Conservation (phyloP, 768 basidiomycete genomes). For the Chalciporus chontae region DNA sequence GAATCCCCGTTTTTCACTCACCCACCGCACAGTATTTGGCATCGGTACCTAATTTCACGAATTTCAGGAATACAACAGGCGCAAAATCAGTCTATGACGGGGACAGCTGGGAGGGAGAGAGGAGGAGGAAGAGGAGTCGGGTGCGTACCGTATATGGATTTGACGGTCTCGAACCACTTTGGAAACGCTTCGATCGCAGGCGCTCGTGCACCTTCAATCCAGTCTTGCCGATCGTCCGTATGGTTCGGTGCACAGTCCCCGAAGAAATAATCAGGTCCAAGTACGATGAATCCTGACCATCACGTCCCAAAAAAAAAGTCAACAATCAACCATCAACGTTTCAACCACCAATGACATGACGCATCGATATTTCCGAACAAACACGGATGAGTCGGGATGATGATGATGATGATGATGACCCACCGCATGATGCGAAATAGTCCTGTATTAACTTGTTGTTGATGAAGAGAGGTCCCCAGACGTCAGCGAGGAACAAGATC, state of each 20-base stretch:
- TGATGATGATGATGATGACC: slow-evolving; percentile 2
- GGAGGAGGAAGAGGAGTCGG: too few relatives aligned
- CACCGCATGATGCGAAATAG: slow-evolving; percentile 59
- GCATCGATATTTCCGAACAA: too few relatives aligned
- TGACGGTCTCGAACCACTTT: slow-evolving; percentile 50
- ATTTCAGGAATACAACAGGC: too few relatives aligned
- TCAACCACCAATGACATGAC: too few relatives aligned
- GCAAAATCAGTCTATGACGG: too few relatives aligned
- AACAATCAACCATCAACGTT: too few relatives aligned
- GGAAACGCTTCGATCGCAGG: slow-evolving; percentile 40
- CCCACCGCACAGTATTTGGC: slow-evolving; percentile 44
- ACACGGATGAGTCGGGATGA: too few relatives aligned
- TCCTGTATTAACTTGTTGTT: slow-evolving; percentile 60
- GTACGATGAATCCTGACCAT: slow-evolving; percentile 48
- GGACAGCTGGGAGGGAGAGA: too few relatives aligned
- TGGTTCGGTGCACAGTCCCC: slow-evolving; percentile 41
- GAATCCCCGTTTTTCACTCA: slow-evolving; percentile 27
- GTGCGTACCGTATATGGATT: slow-evolving; percentile 41
- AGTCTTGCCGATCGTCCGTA: slow-evolving; percentile 33
- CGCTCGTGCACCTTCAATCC: slow-evolving; percentile 33
- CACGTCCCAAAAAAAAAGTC: background rate
- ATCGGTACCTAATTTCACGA: too few relatives aligned
- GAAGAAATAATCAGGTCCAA: slow-evolving; percentile 61
- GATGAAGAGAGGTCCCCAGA: slow-evolving; percentile 50
- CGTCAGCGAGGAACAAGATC: slow-evolving; percentile 53